Evolutionary conservation across 2,329 filamentous ascomycete species (phyloP).

Genomic region (Ciborinia camelliae): DNA sequence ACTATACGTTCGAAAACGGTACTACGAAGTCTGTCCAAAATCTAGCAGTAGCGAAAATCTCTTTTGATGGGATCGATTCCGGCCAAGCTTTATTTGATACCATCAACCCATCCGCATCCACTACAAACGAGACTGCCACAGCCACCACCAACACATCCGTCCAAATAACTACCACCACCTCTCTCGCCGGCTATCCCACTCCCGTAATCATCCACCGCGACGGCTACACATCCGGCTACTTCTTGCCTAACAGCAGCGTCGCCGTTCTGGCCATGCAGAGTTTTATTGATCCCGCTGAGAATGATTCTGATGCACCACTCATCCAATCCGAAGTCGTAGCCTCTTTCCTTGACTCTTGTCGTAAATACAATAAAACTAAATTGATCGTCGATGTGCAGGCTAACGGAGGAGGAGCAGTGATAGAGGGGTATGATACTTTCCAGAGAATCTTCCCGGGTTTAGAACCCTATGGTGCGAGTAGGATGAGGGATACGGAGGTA

Average conservation of each 20-base stretch:
- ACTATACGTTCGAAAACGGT: slow-evolving; percentile 42
- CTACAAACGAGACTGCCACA: slow-evolving; percentile 42
- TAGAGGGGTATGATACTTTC: slow-evolving; percentile 49
- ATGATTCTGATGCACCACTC: slow-evolving; percentile 21
- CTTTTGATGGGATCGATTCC: slow-evolving; percentile 32
- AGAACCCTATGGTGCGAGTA: slow-evolving; percentile 41
- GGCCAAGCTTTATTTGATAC: slow-evolving; percentile 30
- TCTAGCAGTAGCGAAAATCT: slow-evolving; percentile 37
- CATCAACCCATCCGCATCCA: slow-evolving; percentile 20
- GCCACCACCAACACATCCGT: neutral
- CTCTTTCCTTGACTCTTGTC: slow-evolving; percentile 46
- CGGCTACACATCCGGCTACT: slow-evolving; percentile 31
- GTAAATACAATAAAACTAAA: slow-evolving; percentile 49
- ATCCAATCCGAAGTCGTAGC: slow-evolving; percentile 30
- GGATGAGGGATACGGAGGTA: slow-evolving; percentile 19
- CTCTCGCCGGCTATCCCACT: slow-evolving; percentile 29
- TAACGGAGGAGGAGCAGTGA: slow-evolving; percentile 55
- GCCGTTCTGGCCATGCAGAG: slow-evolving; percentile 31
- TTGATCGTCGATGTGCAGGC: slow-evolving; percentile 59
- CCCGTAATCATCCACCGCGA: slow-evolving; percentile 29
- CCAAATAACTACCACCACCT: slow-evolving; percentile 12
- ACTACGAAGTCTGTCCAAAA: slow-evolving; percentile 38
- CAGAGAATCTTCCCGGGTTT: slow-evolving; percentile 35
- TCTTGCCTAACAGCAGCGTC: slow-evolving; percentile 29
- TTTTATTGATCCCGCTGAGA: slow-evolving; percentile 20